Base-by-base conservation (phyloP, 352 stramenopile genomes). In the Globisporangium paddicum region DNA sequence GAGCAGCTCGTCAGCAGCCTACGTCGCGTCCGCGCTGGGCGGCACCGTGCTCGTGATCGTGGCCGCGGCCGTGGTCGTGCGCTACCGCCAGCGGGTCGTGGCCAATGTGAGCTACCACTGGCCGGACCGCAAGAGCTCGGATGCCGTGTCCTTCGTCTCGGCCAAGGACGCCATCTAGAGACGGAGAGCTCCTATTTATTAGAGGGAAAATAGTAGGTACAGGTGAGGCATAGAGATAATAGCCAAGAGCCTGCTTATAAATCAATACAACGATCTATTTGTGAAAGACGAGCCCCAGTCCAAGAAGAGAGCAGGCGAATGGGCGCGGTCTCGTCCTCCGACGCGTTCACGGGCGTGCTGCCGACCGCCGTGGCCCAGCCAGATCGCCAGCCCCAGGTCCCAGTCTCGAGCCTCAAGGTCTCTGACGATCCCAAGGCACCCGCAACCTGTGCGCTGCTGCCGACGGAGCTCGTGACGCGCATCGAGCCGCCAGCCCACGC, bases 41-140 rank as follows among this genome's bases (percentile, higher is more conserved):
- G 58, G 58, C 21, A 48, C n/a, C 16, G 32, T 64, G 16, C 23
- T 64, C 11, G 25, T 52, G 13, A 38, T 58, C 5, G 58, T 58
- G 10, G 28, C 25, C 5, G 58, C 25, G 14, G 40, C 18, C 10
- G 30, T 49, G 4, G 18, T 55, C 11, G 16, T 64, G 18, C 49
- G 49, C 7, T 59, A 64, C 35, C 49, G 58, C 1, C 58, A 47
- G 34, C 49, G 58, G 21, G n/a, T 55, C 21, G 49, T 59, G 16
- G 58, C 40, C 21, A 40, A 55, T 23, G 51, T 59, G 37, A n/a
- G 59, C 19, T 59, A 55, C 58, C 49, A 64, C 42, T 64, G 58
- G 58, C 58, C 49, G 6, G 58, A 64, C 51, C 58, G 58, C 16
- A 54, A 55, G 30, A 64, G 58, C 51, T 64, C 58, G 23, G 58